These are phyloP conservation scores for Parafenestella ontariensis DNA, from an alignment of 2,329 filamentous ascomycete species.

Conservation along the genomic window DNA sequence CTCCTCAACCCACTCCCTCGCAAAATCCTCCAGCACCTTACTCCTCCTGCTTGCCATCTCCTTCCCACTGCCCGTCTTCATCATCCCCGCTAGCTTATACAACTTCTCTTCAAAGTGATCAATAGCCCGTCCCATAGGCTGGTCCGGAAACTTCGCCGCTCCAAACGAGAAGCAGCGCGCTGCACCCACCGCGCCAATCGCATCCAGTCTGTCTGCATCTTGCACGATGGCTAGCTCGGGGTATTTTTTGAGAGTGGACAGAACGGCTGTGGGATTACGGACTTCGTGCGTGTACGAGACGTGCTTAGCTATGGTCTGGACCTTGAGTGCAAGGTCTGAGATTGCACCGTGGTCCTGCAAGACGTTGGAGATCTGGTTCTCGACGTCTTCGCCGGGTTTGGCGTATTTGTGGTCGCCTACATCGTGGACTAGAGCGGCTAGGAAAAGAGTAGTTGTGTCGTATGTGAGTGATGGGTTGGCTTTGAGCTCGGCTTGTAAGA, in stretches of 20 bases:
- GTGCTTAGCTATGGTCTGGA: conserved; percentile 75
- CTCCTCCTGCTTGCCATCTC: conserved; percentile 24
- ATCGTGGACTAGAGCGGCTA: conserved; percentile 74
- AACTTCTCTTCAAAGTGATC: conserved; percentile 48
- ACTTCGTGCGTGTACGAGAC: conserved; percentile 81
- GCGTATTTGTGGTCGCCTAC: conserved; percentile 85
- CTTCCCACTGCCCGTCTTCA: conserved; percentile 44
- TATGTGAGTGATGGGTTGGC: conserved; percentile 45
- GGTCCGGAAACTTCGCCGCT: conserved; percentile 53
- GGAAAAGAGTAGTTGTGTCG: conserved; percentile 66
- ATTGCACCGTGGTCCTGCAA: conserved; percentile 65
- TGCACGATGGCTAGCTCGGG: conserved; percentile 87
- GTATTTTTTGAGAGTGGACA: conserved; percentile 66
- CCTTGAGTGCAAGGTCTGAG: conserved; percentile 65
- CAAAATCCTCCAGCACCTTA: conserved; percentile 22
- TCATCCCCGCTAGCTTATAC: conserved; percentile 40
- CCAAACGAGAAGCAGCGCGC: conserved; percentile 79
- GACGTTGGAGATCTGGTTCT: conserved; percentile 63
- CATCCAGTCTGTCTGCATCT: conserved; percentile 91
- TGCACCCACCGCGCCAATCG: conserved; percentile 85
- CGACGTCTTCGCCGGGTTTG: conserved; percentile 61
- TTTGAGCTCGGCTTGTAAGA: conserved; percentile 61
- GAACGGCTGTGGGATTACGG: conserved; percentile 67
- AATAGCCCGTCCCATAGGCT: conserved; percentile 38
- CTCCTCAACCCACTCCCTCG: conserved; percentile 21